Percentiles rank a stretch among this genome's conserved stretches.
Conservation (phyloP, 2,329 filamentous ascomycete genomes). For the Neocatenulostroma microsporum region DNA sequence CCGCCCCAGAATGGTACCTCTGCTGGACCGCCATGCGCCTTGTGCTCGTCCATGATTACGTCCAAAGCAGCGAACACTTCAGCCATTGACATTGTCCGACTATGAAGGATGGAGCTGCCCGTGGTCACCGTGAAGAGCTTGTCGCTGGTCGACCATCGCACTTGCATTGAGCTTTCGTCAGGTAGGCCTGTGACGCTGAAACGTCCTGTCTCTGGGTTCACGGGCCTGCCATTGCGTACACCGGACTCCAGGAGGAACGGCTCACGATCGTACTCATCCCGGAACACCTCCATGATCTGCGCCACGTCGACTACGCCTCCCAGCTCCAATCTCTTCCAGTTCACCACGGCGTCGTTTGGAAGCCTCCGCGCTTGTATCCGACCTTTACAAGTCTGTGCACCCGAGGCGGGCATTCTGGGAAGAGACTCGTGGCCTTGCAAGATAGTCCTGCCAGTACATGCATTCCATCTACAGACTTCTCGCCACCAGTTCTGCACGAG, state of each 20-base stretch:
- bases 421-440: no score
- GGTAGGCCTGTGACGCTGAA: slow-evolving; percentile 68
- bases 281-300: slow-evolving; percentile 30
- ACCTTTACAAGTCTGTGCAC: no score
- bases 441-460: no score
- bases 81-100: slow-evolving; percentile 16
- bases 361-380: no score
- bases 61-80: slow-evolving; percentile 36
- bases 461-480: slow-evolving; percentile 39
- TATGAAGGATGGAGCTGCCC: slow-evolving; percentile 1
- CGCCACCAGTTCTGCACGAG: slow-evolving; percentile 71
- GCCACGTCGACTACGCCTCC: slow-evolving; percentile 26
- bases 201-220: slow-evolving; percentile 47
- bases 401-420: no score
- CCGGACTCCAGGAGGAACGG: slow-evolving; percentile 43
- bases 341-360: no score
- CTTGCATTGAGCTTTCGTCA: slow-evolving; percentile 29
- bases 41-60: slow-evolving; percentile 31
- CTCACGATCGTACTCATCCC: slow-evolving; percentile 24
- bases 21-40: slow-evolving; percentile 26
- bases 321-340: neutral
- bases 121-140: slow-evolving; percentile 11
- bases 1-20: slow-evolving; percentile 66
- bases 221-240: slow-evolving; percentile 33
- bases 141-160: slow-evolving; percentile 17